Evolutionary conservation across 1,284 basidiomycete genomes (phyloP), one percentile per base, ranked within the genome.

Genomic region (Inonotus obliquus): DNA sequence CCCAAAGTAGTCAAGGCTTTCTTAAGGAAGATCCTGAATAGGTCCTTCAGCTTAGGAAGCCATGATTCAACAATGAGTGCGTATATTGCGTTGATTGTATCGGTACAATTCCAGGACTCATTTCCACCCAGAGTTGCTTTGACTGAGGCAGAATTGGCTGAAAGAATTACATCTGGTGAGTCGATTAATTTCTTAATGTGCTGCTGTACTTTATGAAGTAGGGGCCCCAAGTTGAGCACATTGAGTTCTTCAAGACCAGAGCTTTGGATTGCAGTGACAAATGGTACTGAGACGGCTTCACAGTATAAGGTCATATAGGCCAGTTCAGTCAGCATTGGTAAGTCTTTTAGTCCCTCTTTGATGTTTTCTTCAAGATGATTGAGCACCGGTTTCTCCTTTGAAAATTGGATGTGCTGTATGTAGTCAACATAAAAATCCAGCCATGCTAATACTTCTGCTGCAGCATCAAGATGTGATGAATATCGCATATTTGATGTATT

Each of bases 281-380:
- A 77, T 1, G 72, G 74, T 38, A 69, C 59, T 1, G 67, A 68
- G 32, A 75, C 65, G 13, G 67, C 44, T 54, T 74, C 68, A 21
- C 65, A 64, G 65, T 75, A 75, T 2, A 76, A 58, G 2, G 67
- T 61, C 13, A 76, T 64, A 13, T 71, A 70, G 23, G 65, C 69
- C 35, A 77, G 69, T 54, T 77, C 74, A 2, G 74, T 75, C 7
- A 75, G 64, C n/a, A 75, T 77, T 5, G 68, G 57, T n/a, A 39
- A 52, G 59, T 74, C 70, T 0, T 71, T 48, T 0, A 79, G 64
- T 0, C 67, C 73, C 0, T 67, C 59, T 5, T 60, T 68, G 4
- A 79, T 47, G 63, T 79, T 78, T 14, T 64, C 23, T 53, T 70
- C 67, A 11, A 72, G 61, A 57, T 72, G 62, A 35, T 61, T 72